Evolutionary conservation across 495 filamentous ascomycete genomes (phyloP).

Genomic region (Sabuloglossum arenarium): DNA sequence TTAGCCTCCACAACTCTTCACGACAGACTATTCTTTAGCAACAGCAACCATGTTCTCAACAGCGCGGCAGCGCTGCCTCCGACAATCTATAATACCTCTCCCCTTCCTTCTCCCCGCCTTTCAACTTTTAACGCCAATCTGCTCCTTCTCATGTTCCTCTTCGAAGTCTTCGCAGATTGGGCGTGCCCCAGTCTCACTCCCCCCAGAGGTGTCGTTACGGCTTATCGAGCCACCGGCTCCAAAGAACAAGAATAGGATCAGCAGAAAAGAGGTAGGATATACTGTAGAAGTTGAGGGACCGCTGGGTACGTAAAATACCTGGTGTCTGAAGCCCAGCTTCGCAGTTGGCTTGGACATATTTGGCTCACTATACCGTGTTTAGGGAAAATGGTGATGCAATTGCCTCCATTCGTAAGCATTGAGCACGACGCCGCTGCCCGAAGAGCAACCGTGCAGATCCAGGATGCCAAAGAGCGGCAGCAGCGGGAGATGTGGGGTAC

Average conservation of each 20-base stretch:
- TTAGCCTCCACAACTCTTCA: background rate
- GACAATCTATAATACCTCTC: conserved; percentile 30
- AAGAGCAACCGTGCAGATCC: conserved; percentile 43
- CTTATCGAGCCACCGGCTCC: conserved; percentile 35
- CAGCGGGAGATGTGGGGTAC: conserved; percentile 97
- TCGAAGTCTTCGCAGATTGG: conserved; percentile 60
- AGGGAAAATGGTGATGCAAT: conserved; percentile 49
- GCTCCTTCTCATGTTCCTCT: conserved; percentile 52
- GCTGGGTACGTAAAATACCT: conserved; percentile 29
- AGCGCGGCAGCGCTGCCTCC: conserved; percentile 22
- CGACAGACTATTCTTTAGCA: background rate
- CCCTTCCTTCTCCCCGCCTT: conserved; percentile 60
- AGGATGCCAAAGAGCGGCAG: conserved; percentile 37
- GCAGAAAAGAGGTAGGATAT: conserved; percentile 31
- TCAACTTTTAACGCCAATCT: conserved; percentile 20
- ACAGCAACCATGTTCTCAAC: conserved; percentile 25
- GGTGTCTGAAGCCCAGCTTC: background rate
- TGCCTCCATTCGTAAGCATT: conserved; percentile 56
- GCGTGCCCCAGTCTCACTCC: conserved; percentile 57
- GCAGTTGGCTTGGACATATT: background rate
- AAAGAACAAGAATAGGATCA: conserved; percentile 27
- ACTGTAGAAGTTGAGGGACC: conserved; percentile 54
- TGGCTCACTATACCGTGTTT: background rate
- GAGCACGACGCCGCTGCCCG: conserved; percentile 34
- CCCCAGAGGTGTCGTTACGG: conserved; percentile 56